These are phyloP conservation scores for Mycena olivaceomarginata DNA, from an alignment of 768 basidiomycete genomes.

Conservation along the genomic window DNA sequence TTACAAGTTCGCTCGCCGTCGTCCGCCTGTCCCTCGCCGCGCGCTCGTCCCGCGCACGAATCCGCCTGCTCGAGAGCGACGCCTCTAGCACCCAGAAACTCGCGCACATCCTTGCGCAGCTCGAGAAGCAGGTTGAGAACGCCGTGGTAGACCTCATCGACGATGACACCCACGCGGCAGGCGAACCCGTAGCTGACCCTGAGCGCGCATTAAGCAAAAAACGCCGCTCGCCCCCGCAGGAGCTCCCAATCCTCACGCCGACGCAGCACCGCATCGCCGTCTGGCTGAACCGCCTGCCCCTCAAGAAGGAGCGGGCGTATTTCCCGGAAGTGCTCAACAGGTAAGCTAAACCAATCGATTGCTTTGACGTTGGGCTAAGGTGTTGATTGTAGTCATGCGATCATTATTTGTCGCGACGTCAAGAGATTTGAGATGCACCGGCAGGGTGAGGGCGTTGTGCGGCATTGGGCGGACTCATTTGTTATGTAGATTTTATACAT, in stretches of 20 bases:
- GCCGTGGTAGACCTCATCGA: slow-evolving; percentile 78
- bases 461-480: slow-evolving; percentile 31
- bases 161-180: slow-evolving; percentile 51
- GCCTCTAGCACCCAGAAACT: slow-evolving; percentile 69
- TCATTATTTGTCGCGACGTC: slow-evolving; percentile 82
- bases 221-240: slow-evolving; percentile 33
- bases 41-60: slow-evolving; percentile 77
- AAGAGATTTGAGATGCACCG: slow-evolving; percentile 75
- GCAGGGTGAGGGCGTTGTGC: slow-evolving; percentile 77
- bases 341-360: no score
- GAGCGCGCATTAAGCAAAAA: slow-evolving; percentile 19
- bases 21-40: slow-evolving; percentile 76
- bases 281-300: slow-evolving; percentile 80
- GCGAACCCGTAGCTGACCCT: slow-evolving; percentile 19
- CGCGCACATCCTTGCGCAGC: slow-evolving; percentile 70
- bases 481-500: slow-evolving; percentile 16
- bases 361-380: no score
- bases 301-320: slow-evolving; percentile 84
- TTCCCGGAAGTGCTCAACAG: slow-evolving; percentile 74
- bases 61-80: slow-evolving; percentile 78
- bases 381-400: slow-evolving; percentile 68
- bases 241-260: slow-evolving; percentile 70
- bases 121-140: slow-evolving; percentile 79
- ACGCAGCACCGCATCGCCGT: slow-evolving; percentile 74
- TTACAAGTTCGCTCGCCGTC: slow-evolving; percentile 62